Evolutionary conservation across 2,329 filamentous ascomycete genomes (phyloP), one percentile per base, ranked within the genome.

Genomic region (Fusarium chlamydosporum): DNA sequence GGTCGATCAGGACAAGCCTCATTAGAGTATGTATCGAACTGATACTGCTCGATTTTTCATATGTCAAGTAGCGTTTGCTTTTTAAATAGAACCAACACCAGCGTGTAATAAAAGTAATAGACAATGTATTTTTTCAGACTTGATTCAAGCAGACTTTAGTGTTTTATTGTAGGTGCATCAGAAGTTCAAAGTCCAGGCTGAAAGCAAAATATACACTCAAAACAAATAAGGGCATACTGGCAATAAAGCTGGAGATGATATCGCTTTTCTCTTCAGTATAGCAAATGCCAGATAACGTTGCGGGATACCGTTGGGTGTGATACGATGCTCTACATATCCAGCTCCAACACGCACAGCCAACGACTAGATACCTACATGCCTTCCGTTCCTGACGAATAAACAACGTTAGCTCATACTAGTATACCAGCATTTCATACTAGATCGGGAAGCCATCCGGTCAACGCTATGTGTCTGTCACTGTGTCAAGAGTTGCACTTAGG

Each of bases 1-100:
- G 66, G 61, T 41, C 61, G 66, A 38, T 56, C 66, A 40, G 66
- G 66, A 16, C 66, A 68, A 62, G 66, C 66, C 38, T 68, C 66
- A 33, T 29, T 68, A 38, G 66, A 68, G 61, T 68, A 68, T 55
- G 66, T 68, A 18, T 51, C 55, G 13, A 50, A 56, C 18, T 65
- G 56, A 55, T 43, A 13, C 37, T 46, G 9, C 38, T 46, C n/a
- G n/a, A 45, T 35, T 65, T 61, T 53, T 35, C 37, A 29, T 38
- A n/a, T 54, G 29, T 48, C 33, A 33, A 11, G 20, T 27, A 65
- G 58, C 54, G 59, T 35, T 57, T 47, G 35, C 29, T 33, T 56
- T 37, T 27, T 42, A n/a, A 29, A 61, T 26, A 31, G 16, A 43
- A 35, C 11, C 23, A 33, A 16, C 27, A 41, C 16, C 18, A 33